Conservation (phyloP, 75 land plant genomes). For the Azolla pinnata region DNA sequence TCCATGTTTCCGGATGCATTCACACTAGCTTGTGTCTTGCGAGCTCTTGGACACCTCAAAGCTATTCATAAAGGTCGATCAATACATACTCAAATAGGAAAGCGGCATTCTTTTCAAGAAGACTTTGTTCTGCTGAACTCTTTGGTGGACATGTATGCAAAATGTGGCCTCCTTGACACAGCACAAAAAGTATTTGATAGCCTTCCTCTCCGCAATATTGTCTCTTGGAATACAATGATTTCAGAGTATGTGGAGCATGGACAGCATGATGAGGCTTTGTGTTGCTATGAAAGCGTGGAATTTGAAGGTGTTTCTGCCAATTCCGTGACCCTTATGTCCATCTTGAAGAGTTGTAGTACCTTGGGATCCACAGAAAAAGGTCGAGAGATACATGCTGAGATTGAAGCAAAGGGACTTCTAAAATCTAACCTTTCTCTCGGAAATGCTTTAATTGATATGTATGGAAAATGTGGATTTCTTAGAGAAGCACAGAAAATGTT, state of each 20-base stretch:
- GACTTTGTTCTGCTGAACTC: conserved; percentile 11
- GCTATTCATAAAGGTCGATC: conserved; percentile 6
- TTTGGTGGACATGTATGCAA: conserved; percentile 13
- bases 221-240: conserved; percentile 14
- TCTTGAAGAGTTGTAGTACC: conserved; percentile 7
- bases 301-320: neutral
- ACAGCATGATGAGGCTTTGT: neutral
- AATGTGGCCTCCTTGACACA: conserved; percentile 9
- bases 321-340: neutral
- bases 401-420: neutral
- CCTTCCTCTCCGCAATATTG: conserved; percentile 1
- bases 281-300: neutral
- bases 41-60: conserved; percentile 1
- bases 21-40: conserved; percentile 13
- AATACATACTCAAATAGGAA: conserved; percentile 2
- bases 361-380: conserved; percentile 1
- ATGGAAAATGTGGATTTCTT: conserved; percentile 12
- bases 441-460: conserved; percentile 8
- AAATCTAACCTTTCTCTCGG: neutral
- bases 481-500: neutral
- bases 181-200: conserved; percentile 7
- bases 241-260: neutral
- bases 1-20: conserved; percentile 14
- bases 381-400: conserved; percentile 4
- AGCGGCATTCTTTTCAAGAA: neutral